Percentiles rank a stretch among this genome's conserved stretches.
Evolutionary conservation across 352 stramenopile genomes (phyloP).

Genomic region (Pythium biforme): DNA sequence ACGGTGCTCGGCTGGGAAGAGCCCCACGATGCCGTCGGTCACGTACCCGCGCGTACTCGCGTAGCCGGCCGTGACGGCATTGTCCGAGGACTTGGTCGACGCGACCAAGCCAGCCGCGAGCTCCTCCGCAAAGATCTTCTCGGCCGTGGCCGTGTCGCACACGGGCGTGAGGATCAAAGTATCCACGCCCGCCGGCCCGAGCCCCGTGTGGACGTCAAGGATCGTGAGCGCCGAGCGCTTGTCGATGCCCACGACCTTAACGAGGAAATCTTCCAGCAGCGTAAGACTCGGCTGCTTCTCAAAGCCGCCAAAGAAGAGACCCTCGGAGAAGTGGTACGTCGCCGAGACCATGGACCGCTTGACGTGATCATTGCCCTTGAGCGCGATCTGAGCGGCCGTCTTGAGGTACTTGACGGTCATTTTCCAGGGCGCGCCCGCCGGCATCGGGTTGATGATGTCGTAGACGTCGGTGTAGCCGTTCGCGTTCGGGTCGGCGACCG

Average conservation of each 20-base stretch:
- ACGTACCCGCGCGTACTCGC: slow-evolving; percentile 46
- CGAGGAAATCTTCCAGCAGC: slow-evolving; percentile 69
- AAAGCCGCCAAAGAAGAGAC: slow-evolving; percentile 86
- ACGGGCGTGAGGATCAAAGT: slow-evolving; percentile 45
- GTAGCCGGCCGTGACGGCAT: slow-evolving; percentile 53
- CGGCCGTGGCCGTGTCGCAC: slow-evolving; percentile 12
- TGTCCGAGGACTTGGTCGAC: slow-evolving; percentile 26
- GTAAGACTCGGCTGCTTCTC: slow-evolving; percentile 71
- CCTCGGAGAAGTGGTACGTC: slow-evolving; percentile 81
- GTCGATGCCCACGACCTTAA: slow-evolving; percentile 42
- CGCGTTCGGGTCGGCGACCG: slow-evolving; percentile 67
- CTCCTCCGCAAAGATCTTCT: slow-evolving; percentile 15
- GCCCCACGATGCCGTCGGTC: slow-evolving; percentile 36
- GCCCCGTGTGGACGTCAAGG: slow-evolving; percentile 93
- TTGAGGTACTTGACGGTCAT: slow-evolving; percentile 22
- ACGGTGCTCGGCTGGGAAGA: slow-evolving; percentile 28
- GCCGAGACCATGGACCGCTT: slow-evolving; percentile 89
- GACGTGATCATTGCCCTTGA: slow-evolving; percentile 41
- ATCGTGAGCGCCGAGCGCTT: slow-evolving; percentile 49
- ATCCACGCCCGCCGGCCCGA: slow-evolving; percentile 58
- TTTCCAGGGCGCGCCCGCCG: slow-evolving; percentile 11
- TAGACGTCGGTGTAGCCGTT: slow-evolving; percentile 76
- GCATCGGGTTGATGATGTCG: slow-evolving; percentile 63
- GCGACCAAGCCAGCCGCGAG: slow-evolving; percentile 27
- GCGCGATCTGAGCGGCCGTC: slow-evolving; percentile 36